Percentiles rank a stretch among this genome's conserved stretches.
Evolutionary conservation across 129 eudicot species (phyloP).

Genomic region (Helianthus annuus): DNA sequence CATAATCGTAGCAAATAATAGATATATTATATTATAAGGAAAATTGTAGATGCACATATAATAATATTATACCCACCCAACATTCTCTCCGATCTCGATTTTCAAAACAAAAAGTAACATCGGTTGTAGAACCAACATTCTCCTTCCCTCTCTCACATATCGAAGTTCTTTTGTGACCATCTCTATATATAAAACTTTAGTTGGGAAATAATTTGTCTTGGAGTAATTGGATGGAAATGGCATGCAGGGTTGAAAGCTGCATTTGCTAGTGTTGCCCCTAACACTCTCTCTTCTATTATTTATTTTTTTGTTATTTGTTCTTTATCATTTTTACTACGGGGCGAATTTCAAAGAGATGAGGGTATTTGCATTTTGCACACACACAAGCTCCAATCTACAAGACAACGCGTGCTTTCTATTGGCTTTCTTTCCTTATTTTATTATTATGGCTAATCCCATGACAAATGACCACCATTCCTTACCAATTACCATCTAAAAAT

Average conservation of each 20-base stretch:
- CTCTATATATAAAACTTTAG: not conserved
- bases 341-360: constrained; percentile 35
- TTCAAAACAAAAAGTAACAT: constrained; percentile 34
- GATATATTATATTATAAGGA: not conserved
- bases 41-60: not conserved
- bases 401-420: constrained; percentile 43
- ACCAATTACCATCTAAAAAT: no score
- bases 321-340: not conserved
- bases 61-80: constrained; percentile 21
- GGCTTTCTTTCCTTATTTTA: constrained; percentile 8
- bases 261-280: constrained; percentile 41
- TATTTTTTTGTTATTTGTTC: not conserved
- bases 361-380: constrained; percentile 24
- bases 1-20: no score
- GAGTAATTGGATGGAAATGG: constrained; percentile 68
- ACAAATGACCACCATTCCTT: no score
- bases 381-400: constrained; percentile 34
- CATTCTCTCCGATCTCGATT: constrained; percentile 34
- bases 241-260: constrained; percentile 85
- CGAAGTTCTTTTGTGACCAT: constrained; percentile 19
- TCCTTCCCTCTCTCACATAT: constrained; percentile 40
- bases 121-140: constrained; percentile 38
- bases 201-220: constrained; percentile 45
- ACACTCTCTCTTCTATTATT: constrained; percentile 44
- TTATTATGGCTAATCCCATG: not conserved